A percentile compares a stretch with the other conserved stretches of the same genome.
Conservation (phyloP, 352 stramenopile genomes). For the Elongisporangium senticosum region DNA sequence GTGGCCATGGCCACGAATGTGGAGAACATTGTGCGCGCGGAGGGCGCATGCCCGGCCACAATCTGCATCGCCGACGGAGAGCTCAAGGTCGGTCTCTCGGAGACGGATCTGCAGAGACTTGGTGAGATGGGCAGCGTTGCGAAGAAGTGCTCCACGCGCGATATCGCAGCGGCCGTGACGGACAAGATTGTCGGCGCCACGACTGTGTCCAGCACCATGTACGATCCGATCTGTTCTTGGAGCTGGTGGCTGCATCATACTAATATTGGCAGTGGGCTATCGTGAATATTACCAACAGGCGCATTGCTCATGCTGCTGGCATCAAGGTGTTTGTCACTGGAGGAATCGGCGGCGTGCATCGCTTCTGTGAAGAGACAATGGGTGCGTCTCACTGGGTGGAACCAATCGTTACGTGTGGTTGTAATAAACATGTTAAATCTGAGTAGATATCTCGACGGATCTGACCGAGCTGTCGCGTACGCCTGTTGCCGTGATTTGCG, state of each 20-base stretch:
- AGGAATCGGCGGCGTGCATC: slow-evolving; percentile 96
- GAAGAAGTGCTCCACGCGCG: slow-evolving; percentile 79
- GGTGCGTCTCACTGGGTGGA: slow-evolving; percentile 31
- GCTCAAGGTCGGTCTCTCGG: slow-evolving; percentile 64
- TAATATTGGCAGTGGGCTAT: neutral
- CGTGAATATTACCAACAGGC: slow-evolving; percentile 25
- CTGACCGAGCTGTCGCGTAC: slow-evolving; percentile 95
- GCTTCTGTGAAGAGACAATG: slow-evolving; percentile 91
- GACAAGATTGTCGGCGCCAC: slow-evolving; percentile 88
- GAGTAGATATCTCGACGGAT: slow-evolving; percentile 93
- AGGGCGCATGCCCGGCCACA: slow-evolving; percentile 91
- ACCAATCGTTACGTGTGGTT: neutral
- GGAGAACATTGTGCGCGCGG: slow-evolving; percentile 84
- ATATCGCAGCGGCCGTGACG: slow-evolving; percentile 73
- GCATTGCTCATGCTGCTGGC: slow-evolving; percentile 89
- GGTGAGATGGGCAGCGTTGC: slow-evolving; percentile 55
- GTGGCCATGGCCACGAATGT: slow-evolving; percentile 89
- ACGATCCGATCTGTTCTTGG: slow-evolving; percentile 4
- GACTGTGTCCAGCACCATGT: slow-evolving; percentile 97
- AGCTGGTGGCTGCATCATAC: neutral
- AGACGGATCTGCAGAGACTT: slow-evolving; percentile 49
- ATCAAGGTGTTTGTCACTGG: slow-evolving; percentile 98
- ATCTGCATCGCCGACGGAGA: slow-evolving; percentile 95
- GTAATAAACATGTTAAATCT: neutral
- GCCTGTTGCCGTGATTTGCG: slow-evolving; percentile 95